These are phyloP conservation scores for Fusarium marasasianum DNA, from an alignment of 2,329 filamentous ascomycete genomes.

Conservation along the genomic window DNA sequence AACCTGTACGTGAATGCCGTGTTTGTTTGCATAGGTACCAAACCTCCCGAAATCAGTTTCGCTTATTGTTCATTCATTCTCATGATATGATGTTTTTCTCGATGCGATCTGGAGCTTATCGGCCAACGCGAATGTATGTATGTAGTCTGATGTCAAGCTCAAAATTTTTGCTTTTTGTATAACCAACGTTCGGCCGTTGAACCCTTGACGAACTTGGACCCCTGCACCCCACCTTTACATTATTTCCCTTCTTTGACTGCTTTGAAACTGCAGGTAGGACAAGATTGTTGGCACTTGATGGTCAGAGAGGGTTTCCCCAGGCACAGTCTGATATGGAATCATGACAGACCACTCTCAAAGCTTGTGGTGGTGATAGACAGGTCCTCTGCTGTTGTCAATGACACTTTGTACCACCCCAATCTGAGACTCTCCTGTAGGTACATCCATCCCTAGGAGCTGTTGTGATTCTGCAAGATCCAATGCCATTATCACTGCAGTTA, in stretches of 20 bases:
- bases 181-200: slow-evolving; percentile 1
- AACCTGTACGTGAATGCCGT: background rate
- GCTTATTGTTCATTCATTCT: background rate
- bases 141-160: background rate
- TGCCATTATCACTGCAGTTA: background rate
- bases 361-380: background rate
- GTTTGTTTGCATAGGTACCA: slow-evolving; percentile 3
- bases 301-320: background rate
- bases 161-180: slow-evolving; percentile 1
- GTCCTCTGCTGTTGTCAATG: background rate
- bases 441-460: background rate
- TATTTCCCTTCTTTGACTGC: background rate
- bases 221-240: slow-evolving; percentile 13
- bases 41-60: background rate
- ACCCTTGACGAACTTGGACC: slow-evolving; percentile 18
- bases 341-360: background rate
- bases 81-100: background rate
- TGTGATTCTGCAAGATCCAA: background rate
- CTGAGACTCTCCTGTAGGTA: background rate
- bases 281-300: slow-evolving; percentile 10
- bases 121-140: background rate
- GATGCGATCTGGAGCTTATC: background rate
- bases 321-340: background rate
- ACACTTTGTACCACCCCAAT: background rate
- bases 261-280: background rate